A percentile compares a stretch with the other conserved stretches of the same genome.
These are phyloP conservation scores for Tylopilus orsonianus DNA, from an alignment of 1,284 basidiomycete genomes.

Conservation along the genomic window DNA sequence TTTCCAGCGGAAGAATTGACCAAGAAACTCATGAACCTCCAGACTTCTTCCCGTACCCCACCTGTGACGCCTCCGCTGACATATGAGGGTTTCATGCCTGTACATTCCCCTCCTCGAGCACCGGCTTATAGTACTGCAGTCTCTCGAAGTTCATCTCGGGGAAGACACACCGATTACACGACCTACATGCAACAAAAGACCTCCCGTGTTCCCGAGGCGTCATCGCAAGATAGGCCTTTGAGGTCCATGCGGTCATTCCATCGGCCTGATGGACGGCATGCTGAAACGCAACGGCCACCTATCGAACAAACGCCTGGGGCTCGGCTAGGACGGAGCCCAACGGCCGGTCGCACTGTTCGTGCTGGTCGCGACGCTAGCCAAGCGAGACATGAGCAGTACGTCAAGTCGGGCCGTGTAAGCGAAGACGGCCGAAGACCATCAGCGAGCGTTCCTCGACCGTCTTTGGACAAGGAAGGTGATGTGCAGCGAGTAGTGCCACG, in stretches of 20 bases:
- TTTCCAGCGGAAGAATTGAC: constrained; percentile 61
- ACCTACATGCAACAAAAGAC: constrained; percentile 22
- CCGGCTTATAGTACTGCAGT: constrained; percentile 14
- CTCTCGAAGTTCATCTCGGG: constrained; percentile 25
- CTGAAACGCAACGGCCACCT: constrained; percentile 33
- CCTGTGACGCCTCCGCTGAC: constrained; percentile 11
- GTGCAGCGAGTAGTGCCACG: constrained; percentile 26
- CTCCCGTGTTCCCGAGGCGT: constrained; percentile 25
- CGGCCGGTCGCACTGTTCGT: constrained; percentile 19
- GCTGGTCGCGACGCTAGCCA: constrained; percentile 17
- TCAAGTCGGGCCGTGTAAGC: constrained; percentile 26
- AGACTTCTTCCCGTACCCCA: constrained; percentile 31
- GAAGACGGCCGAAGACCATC: constrained; percentile 30
- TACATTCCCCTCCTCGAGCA: constrained; percentile 10
- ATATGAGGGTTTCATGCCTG: constrained; percentile 9
- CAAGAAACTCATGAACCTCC: constrained; percentile 54
- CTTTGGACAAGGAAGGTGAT: constrained; percentile 29
- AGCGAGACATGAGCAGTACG: constrained; percentile 19
- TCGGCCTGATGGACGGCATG: constrained; percentile 36
- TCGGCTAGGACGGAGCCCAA: constrained; percentile 35
- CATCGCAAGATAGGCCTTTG: constrained; percentile 37
- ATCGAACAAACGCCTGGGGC: constrained; percentile 33
- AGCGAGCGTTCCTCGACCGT: constrained; percentile 19
- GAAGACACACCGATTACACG: constrained; percentile 23
- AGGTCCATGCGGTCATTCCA: constrained; percentile 62